These are phyloP conservation scores for Adansonia gregorii DNA, from an alignment of 441 rosid species.

Conservation along the genomic window DNA sequence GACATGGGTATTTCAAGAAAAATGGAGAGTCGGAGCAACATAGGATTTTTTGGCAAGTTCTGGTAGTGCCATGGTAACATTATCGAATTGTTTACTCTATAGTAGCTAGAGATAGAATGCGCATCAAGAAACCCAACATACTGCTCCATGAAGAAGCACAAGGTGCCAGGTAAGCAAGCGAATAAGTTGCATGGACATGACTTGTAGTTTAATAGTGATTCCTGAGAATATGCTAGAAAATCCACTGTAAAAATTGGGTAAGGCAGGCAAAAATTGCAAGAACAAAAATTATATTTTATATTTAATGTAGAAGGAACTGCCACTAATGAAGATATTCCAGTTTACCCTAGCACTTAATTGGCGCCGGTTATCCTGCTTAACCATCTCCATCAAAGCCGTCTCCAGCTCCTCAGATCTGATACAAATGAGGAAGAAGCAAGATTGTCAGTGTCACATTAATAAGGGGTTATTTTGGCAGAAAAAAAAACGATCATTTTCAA, in stretches of 20 bases:
- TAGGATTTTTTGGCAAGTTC: not conserved
- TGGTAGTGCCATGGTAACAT: not conserved
- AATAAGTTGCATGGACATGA: constrained; percentile 1
- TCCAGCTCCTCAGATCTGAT: constrained; percentile 95
- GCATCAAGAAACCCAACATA: not conserved
- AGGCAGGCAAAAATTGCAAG: not conserved
- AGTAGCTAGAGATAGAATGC: not conserved
- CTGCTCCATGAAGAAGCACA: not conserved
- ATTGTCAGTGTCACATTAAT: constrained; percentile 14
- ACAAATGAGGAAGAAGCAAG: constrained; percentile 29
- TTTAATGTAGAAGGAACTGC: not conserved
- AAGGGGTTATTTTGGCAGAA: constrained; percentile 6
- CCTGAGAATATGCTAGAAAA: not conserved
- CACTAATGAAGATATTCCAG: constrained; percentile 21
- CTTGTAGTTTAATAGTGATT: not conserved
- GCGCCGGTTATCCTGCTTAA: constrained; percentile 90
- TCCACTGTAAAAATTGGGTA: not conserved
- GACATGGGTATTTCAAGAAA: no score
- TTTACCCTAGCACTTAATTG: constrained; percentile 88
- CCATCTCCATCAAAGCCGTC: constrained; percentile 99
- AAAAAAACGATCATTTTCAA: not conserved
- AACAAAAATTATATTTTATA: not conserved
- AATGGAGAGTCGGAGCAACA: no score
- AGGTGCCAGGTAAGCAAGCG: constrained; percentile 8
- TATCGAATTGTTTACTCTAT: not conserved